Evolutionary conservation across 2,329 filamentous ascomycete genomes (phyloP), one percentile per base, ranked within the genome.

Genomic region (Sporothrix protearum): DNA sequence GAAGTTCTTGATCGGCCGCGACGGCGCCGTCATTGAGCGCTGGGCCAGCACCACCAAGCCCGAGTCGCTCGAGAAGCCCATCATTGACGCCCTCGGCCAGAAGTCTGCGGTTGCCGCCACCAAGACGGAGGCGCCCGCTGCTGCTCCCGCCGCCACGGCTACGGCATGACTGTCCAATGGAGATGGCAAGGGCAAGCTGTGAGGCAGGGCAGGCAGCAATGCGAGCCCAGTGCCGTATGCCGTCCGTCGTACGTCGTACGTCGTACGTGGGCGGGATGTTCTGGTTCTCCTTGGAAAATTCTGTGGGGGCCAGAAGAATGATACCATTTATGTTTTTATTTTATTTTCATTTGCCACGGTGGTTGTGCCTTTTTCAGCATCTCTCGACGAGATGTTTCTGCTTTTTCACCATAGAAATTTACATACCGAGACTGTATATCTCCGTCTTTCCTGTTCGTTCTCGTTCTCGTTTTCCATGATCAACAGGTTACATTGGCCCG

Each of bases 31-130:
- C 76, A 91, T 92, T 82, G 87, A 87, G 36, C 85, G 96, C 75
- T 99, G 94, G 93, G 92, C 93, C 45, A 95, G 92, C 81, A 92
- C 89, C 22, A 93, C 92, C 73, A 96, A 94, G 86, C 96, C 96
- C 0, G 93, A 95, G 83, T 82, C 83, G 51, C 83, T 99, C 76
- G 92, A 95, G 87, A 85, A 86, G 74, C 82, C 86, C 3, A 94
- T 97, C 76, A 80, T 93, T 77, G 88, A 91, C 76, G 93, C 93
- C 83, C 84, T 96, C 73, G 85, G 86, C 78, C 87, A 86, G 80
- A 82, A 80, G 80, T 2, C 59, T n/a, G 9, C 59, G 1, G 76
- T 77, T 79, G 74, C 81, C 30, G 28, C 61, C 10, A 63, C 53
- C 16, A 45, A 49, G 42, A 57, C 57, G 10, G 57, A 33, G 12